Evolutionary conservation across 2,329 filamentous ascomycete genomes (phyloP).

Genomic region (Trichoderma koningiopsis): DNA sequence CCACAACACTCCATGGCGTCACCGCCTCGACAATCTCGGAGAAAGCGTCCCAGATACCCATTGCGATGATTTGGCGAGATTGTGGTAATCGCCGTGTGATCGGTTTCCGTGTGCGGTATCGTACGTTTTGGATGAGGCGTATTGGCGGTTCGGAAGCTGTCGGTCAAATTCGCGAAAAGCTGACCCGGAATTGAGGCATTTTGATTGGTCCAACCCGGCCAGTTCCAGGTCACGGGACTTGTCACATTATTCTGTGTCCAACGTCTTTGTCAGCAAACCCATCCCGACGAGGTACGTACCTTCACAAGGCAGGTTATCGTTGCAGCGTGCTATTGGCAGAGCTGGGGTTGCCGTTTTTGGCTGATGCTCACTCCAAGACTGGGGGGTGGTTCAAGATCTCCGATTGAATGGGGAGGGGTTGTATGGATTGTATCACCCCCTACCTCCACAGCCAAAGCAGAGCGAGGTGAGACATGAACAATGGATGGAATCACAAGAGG

Average conservation of each 20-base stretch:
- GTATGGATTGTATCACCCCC: conserved; percentile 11
- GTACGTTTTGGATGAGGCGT: conserved; percentile 36
- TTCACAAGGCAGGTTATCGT: background rate
- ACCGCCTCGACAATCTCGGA: conserved; percentile 66
- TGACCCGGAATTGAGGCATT: conserved; percentile 52
- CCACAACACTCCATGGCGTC: conserved; percentile 64
- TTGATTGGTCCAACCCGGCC: conserved; percentile 47
- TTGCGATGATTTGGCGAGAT: conserved; percentile 45
- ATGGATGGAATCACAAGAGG: background rate
- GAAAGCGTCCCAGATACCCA: conserved; percentile 69
- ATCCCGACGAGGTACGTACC: background rate
- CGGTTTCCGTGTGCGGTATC: conserved; percentile 40
- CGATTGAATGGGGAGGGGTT: conserved; percentile 15
- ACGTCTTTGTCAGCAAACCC: conserved; percentile 1
- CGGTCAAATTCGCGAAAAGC: conserved; percentile 46
- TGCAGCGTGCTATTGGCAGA: conserved; percentile 19
- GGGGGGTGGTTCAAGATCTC: conserved; percentile 18
- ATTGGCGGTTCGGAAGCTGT: conserved; percentile 45
- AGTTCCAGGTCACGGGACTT: conserved; percentile 28
- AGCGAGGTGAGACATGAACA: background rate
- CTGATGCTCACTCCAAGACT: conserved; percentile 15
- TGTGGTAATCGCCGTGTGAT: conserved; percentile 45
- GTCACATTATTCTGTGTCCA: conserved; percentile 32
- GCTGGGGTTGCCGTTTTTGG: conserved; percentile 23
- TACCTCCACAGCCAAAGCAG: conserved; percentile 4